Percentiles rank a stretch among this genome's conserved stretches.
Conservation (phyloP, 805 yeast species). For the Zygoascus ofunaensis region DNA sequence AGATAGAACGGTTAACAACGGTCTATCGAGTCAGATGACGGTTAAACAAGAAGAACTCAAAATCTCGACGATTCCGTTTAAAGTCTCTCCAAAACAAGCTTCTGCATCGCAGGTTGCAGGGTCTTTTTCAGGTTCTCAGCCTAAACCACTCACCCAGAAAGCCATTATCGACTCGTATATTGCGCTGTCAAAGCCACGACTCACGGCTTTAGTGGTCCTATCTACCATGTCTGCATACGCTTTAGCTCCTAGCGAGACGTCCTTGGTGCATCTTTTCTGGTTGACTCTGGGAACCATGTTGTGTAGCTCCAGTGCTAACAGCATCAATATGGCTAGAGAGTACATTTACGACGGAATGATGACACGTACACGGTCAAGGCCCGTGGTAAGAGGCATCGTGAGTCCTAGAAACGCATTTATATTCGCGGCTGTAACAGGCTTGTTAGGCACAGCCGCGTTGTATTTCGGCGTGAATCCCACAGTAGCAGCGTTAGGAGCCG, state of each 20-base stretch:
- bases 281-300: conserved; percentile 79
- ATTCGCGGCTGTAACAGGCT: conserved; percentile 71
- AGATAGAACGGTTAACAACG: too few species aligned
- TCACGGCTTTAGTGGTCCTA: conserved; percentile 78
- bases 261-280: conserved; percentile 58
- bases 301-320: conserved; percentile 90
- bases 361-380: conserved; percentile 82
- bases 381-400: conserved; percentile 77
- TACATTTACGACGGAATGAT: conserved; percentile 79
- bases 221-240: conserved; percentile 94
- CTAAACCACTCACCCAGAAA: not conserved
- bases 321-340: conserved; percentile 95
- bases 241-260: conserved; percentile 73
- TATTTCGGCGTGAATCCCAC: conserved; percentile 77
- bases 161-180: conserved; percentile 35
- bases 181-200: conserved; percentile 81
- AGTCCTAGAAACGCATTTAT: conserved; percentile 67
- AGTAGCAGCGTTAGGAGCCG: conserved; percentile 71
- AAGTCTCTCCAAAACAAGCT: not conserved
- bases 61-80: not conserved
- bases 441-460: conserved; percentile 58
- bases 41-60: not conserved
- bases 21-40: too few species aligned
- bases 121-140: too few species aligned
- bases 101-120: too few species aligned